Percentiles rank a stretch among this genome's conserved stretches.
Conservation (phyloP, 2,329 filamentous ascomycete genomes). For the Claviceps sp. region DNA sequence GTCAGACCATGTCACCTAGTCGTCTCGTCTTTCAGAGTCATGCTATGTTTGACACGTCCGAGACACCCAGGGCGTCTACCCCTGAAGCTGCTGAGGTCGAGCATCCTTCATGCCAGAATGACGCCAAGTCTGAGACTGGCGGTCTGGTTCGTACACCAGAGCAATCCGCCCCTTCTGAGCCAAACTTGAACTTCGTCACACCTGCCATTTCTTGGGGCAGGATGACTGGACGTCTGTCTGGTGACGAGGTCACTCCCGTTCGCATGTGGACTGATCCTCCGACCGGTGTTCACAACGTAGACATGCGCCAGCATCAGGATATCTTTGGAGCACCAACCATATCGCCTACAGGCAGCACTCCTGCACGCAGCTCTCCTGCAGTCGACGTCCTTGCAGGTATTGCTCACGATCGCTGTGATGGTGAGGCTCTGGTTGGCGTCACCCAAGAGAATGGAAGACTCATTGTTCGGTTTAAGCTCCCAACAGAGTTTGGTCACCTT, state of each 20-base stretch:
- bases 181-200: slow-evolving; percentile 1
- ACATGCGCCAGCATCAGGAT: slow-evolving; percentile 21
- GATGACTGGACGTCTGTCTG: slow-evolving; percentile 6
- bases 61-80: neutral
- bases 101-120: neutral
- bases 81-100: neutral
- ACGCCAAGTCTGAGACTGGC: neutral
- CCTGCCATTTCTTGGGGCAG: slow-evolving; percentile 9
- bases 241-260: slow-evolving; percentile 3
- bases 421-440: slow-evolving; percentile 19
- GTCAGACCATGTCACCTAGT: slow-evolving; percentile 16
- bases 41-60: neutral
- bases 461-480: slow-evolving; percentile 26
- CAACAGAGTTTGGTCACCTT: slow-evolving; percentile 16
- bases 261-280: slow-evolving; percentile 2
- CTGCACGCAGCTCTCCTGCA: slow-evolving; percentile 4
- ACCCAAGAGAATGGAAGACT: slow-evolving; percentile 17
- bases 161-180: neutral
- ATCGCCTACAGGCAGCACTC: slow-evolving; percentile 2
- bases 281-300: slow-evolving; percentile 18
- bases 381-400: slow-evolving; percentile 16
- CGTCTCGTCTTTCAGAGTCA: slow-evolving; percentile 10
- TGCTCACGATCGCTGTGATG: slow-evolving; percentile 13
- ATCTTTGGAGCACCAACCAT: slow-evolving; percentile 18
- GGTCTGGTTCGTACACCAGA: neutral